Conservation (phyloP, 305 asterid species). For the Fraxinus sp. region DNA sequence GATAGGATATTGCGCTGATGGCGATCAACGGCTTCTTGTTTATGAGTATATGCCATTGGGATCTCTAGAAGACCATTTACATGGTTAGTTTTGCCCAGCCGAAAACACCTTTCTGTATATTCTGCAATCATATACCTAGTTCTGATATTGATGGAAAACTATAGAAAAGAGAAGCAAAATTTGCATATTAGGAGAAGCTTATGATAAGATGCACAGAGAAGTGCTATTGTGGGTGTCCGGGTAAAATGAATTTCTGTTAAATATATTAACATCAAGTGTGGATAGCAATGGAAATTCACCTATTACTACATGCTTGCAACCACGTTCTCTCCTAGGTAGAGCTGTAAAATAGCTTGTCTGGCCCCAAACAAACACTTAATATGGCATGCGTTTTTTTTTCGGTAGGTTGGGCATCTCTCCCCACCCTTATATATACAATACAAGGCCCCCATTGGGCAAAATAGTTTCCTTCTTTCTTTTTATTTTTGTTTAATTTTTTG, state of each 20-base stretch:
- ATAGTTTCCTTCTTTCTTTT: not conserved
- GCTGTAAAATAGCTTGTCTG: not conserved
- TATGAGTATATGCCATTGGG: constrained; percentile 91
- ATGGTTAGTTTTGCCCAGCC: constrained; percentile 51
- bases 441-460: not conserved
- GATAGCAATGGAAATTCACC: not conserved
- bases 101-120: not conserved
- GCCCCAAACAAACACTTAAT: not conserved
- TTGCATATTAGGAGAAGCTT: not conserved
- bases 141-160: not conserved
- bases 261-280: not conserved
- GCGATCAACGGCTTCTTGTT: constrained; percentile 89
- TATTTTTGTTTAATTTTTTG: not conserved
- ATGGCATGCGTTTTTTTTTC: not conserved
- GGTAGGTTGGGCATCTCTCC: not conserved
- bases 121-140: not conserved
- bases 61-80: constrained; percentile 90
- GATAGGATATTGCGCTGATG: constrained; percentile 93
- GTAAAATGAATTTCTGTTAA: not conserved
- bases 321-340: not conserved
- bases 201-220: not conserved
- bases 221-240: not conserved
- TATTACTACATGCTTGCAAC: not conserved
- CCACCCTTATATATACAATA: not conserved
- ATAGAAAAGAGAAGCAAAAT: not conserved